These are phyloP conservation scores for Leccinum aurantiacum DNA, from an alignment of 768 basidiomycete genomes.

Conservation along the genomic window DNA sequence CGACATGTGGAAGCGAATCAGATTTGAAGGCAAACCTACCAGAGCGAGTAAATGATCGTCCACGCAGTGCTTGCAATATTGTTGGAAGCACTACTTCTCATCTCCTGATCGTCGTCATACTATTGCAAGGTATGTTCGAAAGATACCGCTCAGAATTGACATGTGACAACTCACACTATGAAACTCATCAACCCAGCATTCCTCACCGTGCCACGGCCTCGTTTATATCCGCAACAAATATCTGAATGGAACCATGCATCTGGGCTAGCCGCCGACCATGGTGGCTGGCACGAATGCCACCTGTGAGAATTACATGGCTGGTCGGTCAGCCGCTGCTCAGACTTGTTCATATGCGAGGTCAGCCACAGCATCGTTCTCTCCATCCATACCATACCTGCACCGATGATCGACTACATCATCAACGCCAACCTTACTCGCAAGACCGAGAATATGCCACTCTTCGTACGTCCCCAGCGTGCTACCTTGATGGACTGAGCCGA, in stretches of 20 bases:
- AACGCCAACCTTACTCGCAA: background rate
- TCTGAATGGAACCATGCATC: background rate
- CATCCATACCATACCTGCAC: background rate
- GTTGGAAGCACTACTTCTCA: too few species aligned
- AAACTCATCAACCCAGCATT: too few species aligned
- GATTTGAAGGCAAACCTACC: too few species aligned
- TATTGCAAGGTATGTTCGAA: too few species aligned
- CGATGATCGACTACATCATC: background rate
- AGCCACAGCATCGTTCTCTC: slow-evolving; percentile 4
- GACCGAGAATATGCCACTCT: background rate
- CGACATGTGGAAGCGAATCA: too few species aligned
- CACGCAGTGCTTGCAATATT: too few species aligned
- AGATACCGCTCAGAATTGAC: too few species aligned
- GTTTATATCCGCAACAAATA: background rate
- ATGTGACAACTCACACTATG: too few species aligned
- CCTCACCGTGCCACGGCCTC: background rate
- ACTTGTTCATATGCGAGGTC: background rate
- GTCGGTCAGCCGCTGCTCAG: background rate
- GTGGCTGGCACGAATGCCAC: background rate
- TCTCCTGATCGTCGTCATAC: too few species aligned
- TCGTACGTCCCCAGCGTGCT: background rate
- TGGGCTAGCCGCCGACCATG: background rate
- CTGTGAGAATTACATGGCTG: background rate
- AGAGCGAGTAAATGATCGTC: too few species aligned
- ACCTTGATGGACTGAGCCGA: background rate